Evolutionary conservation across 495 filamentous ascomycete species (phyloP).

Genomic region (Sordaria brevicollis): DNA sequence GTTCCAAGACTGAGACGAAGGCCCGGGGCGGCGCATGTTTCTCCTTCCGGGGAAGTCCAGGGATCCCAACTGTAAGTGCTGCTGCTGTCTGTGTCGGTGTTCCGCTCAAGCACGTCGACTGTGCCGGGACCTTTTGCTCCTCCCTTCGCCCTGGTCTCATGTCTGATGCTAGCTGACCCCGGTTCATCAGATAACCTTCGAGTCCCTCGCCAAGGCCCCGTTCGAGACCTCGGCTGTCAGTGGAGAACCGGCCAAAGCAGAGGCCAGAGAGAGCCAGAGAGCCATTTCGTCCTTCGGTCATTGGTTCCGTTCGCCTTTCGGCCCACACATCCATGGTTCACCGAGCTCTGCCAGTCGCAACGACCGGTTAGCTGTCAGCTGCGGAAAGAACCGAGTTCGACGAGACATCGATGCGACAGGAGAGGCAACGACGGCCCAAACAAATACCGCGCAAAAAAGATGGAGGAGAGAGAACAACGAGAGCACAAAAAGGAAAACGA

Average conservation of each 20-base stretch:
- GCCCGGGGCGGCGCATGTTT: neutral
- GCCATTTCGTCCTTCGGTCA: neutral
- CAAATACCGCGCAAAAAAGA: neutral
- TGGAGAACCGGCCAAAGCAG: neutral
- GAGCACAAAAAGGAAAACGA: neutral
- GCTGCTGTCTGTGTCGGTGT: neutral
- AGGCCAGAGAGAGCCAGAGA: too few species aligned
- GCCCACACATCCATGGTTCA: neutral
- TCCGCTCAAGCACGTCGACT: neutral
- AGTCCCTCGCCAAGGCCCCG: neutral
- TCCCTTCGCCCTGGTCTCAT: neutral
- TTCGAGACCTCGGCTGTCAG: neutral
- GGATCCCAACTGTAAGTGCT: neutral
- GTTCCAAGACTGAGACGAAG: neutral
- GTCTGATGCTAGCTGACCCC: neutral
- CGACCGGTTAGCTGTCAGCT: neutral
- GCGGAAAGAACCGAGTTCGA: neutral
- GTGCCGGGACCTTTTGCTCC: neutral
- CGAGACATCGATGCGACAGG: neutral
- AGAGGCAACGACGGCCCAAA: neutral
- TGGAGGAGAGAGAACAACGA: neutral
- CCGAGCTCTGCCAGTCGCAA: neutral
- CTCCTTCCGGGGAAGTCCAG: neutral
- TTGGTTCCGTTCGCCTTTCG: neutral
- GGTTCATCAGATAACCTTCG: neutral